These are phyloP conservation scores for Candida rishiriensis DNA, from an alignment of 805 yeast genomes.

Conservation along the genomic window DNA sequence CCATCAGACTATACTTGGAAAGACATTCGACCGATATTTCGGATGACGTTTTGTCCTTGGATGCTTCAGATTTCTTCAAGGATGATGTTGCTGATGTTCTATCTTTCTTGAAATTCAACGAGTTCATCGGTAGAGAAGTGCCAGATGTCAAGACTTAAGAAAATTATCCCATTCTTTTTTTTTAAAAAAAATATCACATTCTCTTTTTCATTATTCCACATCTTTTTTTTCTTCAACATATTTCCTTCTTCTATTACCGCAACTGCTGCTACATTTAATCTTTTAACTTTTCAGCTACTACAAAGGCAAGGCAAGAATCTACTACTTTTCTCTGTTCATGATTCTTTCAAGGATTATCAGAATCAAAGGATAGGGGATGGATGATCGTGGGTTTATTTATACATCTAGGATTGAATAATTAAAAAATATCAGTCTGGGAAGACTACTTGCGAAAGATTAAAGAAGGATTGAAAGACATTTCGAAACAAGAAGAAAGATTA, in stretches of 20 bases:
- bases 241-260: not conserved
- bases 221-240: not conserved
- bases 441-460: too few relatives aligned
- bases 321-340: too few relatives aligned
- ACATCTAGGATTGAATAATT: too few relatives aligned
- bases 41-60: conserved; percentile 36
- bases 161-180: not conserved
- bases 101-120: conserved; percentile 63
- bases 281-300: too few relatives aligned
- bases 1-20: conserved; percentile 88
- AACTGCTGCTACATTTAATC: not conserved
- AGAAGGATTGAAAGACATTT: too few relatives aligned
- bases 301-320: too few relatives aligned
- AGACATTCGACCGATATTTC: conserved; percentile 62
- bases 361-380: too few relatives aligned
- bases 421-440: too few relatives aligned
- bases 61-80: conserved; percentile 66
- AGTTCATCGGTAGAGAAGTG: conserved; percentile 70
- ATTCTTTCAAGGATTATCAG: too few relatives aligned
- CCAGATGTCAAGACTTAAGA: conserved; percentile 91
- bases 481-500: too few relatives aligned
- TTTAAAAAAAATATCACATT: not conserved
- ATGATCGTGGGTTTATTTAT: too few relatives aligned
- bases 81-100: conserved; percentile 61
- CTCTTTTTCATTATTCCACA: not conserved